A percentile compares a stretch with the other conserved stretches of the same genome.
Evolutionary conservation across 73 alveolate genomes (phyloP).

Genomic region (Stentor coeruleus): DNA sequence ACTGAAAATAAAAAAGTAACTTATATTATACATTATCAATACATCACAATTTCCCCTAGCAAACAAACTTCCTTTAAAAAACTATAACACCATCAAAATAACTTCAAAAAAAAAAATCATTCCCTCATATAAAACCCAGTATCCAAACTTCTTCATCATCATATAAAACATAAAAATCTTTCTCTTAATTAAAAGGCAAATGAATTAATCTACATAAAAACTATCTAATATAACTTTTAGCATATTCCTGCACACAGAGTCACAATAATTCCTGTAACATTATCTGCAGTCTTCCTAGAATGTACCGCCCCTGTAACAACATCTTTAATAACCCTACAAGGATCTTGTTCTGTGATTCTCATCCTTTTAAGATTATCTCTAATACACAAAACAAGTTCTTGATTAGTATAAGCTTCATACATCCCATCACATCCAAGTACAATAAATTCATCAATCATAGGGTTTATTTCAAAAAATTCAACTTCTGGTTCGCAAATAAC

Average conservation of each 20-base stretch:
- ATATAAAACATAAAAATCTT: too few relatives aligned
- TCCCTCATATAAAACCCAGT: too few relatives aligned
- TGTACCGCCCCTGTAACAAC: constrained; percentile 51
- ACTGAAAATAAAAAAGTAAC: too few relatives aligned
- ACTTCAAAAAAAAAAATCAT: too few relatives aligned
- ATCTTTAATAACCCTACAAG: constrained; percentile 65
- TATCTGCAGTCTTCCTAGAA: constrained; percentile 70
- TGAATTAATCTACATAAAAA: too few relatives aligned
- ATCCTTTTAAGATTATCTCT: constrained; percentile 33
- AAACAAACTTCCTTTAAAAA: too few relatives aligned
- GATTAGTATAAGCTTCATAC: constrained; percentile 68
- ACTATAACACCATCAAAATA: too few relatives aligned
- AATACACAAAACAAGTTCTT: constrained; percentile 67
- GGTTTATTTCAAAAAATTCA: constrained; percentile 44
- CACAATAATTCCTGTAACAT: constrained; percentile 82
- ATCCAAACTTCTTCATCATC: too few relatives aligned
- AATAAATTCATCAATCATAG: constrained; percentile 65
- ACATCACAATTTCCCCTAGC: too few relatives aligned
- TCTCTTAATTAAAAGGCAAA: too few relatives aligned
- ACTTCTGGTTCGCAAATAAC: constrained; percentile 86
- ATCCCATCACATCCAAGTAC: constrained; percentile 91
- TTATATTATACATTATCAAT: too few relatives aligned
- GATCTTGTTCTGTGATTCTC: constrained; percentile 40
- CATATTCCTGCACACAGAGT: constrained; percentile 41
- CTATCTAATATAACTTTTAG: too few relatives aligned